Evolutionary conservation across 345 rosid species (phyloP).

Genomic region (Arabidopsis suecica): DNA sequence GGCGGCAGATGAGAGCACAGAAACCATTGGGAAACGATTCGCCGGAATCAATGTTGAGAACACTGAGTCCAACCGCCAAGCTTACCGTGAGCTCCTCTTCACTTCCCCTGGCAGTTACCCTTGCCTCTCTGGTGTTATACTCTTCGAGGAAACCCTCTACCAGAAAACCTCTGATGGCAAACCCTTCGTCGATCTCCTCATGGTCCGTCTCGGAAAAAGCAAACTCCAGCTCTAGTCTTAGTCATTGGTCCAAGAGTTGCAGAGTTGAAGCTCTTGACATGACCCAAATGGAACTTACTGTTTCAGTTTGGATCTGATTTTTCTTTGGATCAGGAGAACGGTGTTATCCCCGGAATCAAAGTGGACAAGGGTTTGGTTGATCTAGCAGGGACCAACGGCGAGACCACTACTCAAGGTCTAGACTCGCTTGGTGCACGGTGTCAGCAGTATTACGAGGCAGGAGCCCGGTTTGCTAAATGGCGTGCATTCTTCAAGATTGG

Average conservation of each 20-base stretch:
- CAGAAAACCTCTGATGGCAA: constrained; percentile 81
- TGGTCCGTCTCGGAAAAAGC: constrained; percentile 19
- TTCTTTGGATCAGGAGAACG: constrained; percentile 54
- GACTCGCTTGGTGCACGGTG: constrained; percentile 85
- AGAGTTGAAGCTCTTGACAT: constrained; percentile 19
- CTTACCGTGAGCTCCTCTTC: constrained; percentile 92
- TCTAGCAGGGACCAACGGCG: constrained; percentile 80
- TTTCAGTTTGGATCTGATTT: background rate
- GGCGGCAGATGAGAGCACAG: constrained; percentile 98
- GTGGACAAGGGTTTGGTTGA: constrained; percentile 95
- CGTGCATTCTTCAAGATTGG: constrained; percentile 94
- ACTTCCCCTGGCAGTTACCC: constrained; percentile 71
- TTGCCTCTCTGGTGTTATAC: constrained; percentile 90
- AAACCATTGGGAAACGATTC: constrained; percentile 95
- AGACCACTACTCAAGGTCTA: constrained; percentile 94
- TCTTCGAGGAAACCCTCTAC: constrained; percentile 94
- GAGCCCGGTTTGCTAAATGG: constrained; percentile 96
- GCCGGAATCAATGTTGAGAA: constrained; percentile 91
- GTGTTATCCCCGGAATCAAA: constrained; percentile 87
- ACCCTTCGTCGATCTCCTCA: constrained; percentile 81
- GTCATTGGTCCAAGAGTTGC: constrained; percentile 20
- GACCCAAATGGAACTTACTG: constrained; percentile 17
- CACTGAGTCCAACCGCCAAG: constrained; percentile 90
- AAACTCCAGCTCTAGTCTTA: constrained; percentile 9
- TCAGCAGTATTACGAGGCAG: constrained; percentile 89